Evolutionary conservation across 1,284 basidiomycete genomes (phyloP), one percentile per base, ranked within the genome.

Genomic region (Austroboletus rostrupii): DNA sequence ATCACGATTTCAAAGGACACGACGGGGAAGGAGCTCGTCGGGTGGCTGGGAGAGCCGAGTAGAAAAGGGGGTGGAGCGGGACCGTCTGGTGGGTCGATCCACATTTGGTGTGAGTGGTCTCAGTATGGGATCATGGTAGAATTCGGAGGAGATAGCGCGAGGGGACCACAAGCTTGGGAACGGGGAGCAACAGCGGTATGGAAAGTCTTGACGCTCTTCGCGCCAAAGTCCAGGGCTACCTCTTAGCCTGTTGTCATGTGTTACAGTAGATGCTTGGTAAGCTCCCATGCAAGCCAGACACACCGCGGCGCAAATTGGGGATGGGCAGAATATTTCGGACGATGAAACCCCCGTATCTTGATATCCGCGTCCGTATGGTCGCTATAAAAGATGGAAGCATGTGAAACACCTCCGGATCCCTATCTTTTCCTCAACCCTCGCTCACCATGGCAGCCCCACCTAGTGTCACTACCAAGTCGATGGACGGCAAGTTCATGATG

Each of bases 61-160:
- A 77, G 88, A 48, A 96, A 95, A 63, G 92, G 92, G 7, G 90
- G 92, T 21, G 90, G 91, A 0, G 73, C 80, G 11, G 90, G 88
- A 0, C 88, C 88, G 9, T 85, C 85, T 13, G 81, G 78, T 10
- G 87, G 87, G n/a, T 90, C 87, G 37, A 89, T 94, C 56, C 84
- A 83, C 17, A 92, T 94, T 53, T 96, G 90, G 89, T 87, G 91
- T 57, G 92, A 95, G 66, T 95, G 91, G 91, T 75, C 80, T n/a
- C 76, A 72, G 52, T 77, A 86, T 49, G 90, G 90, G 2, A 62
- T 92, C 21, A 86, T 90, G 84, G 78, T 90, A 16, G 90, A 92
- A 62, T 90, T 90, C 68, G 87, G 85, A 1, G 88, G 87, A 3
- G 77, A 79, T 43, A 80, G 87, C 56, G 83, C 87, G 13, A 78